These are phyloP conservation scores for Trebouxia sp. DNA, from an alignment of 139 green algal species.

Conservation along the genomic window DNA sequence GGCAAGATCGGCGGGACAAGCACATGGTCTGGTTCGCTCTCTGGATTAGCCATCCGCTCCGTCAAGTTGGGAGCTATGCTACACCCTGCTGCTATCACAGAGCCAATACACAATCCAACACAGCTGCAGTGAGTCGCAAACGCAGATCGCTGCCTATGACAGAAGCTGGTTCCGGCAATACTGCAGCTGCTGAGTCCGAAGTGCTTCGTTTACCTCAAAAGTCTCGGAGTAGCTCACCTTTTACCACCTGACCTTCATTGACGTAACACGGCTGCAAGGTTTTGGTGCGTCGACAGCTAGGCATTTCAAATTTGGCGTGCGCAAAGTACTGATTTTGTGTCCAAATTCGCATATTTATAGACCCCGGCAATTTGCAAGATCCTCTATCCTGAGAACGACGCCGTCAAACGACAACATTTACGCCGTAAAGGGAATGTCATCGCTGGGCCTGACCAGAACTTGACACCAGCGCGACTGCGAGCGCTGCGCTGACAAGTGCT, in stretches of 20 bases:
- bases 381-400: neutral
- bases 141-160: neutral
- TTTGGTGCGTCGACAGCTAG: neutral
- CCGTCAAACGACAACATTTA: too few species aligned
- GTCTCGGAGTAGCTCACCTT: neutral
- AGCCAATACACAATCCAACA: neutral
- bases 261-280: neutral
- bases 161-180: neutral
- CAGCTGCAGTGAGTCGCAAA: neutral
- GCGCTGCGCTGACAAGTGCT: too few species aligned
- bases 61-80: neutral
- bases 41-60: constrained; percentile 20
- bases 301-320: neutral
- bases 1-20: constrained; percentile 18
- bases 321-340: neutral
- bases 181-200: constrained; percentile 17
- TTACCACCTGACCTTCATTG: neutral
- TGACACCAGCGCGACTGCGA: too few species aligned
- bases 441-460: too few species aligned
- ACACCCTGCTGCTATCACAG: neutral
- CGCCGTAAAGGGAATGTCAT: too few species aligned
- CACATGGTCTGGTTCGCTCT: constrained; percentile 7
- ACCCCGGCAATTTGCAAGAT: neutral
- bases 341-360: neutral
- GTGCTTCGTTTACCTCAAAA: neutral